Evolutionary conservation across 768 basidiomycete species (phyloP).

Genomic region (Boletus pseudo-olivaceus): DNA sequence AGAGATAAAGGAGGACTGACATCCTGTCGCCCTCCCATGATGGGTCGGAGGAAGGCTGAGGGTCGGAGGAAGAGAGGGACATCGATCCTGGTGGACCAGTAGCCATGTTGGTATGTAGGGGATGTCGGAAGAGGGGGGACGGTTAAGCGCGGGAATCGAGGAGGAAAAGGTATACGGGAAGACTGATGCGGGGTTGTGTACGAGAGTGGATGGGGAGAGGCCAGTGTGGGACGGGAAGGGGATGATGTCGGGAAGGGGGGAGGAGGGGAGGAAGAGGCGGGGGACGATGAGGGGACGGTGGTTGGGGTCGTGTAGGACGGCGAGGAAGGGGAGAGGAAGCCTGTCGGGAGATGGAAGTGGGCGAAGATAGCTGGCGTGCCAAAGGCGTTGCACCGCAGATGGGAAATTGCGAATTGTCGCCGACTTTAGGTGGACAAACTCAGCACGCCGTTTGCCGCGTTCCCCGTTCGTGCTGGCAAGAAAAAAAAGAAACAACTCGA

Average conservation of each 20-base stretch:
- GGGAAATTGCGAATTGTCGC: slow-evolving; percentile 29
- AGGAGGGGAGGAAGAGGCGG: not conserved
- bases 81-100: slow-evolving; percentile 26
- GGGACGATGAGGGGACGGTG: not conserved
- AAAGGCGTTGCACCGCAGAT: slow-evolving; percentile 34
- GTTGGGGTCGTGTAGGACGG: not conserved
- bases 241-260: not conserved
- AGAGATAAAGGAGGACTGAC: slow-evolving; percentile 39
- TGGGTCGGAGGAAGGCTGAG: slow-evolving; percentile 30
- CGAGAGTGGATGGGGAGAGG: not conserved
- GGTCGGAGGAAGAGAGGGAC: slow-evolving; percentile 12
- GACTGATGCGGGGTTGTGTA: not conserved
- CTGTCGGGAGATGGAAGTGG: slow-evolving; percentile 13
- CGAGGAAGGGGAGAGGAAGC: not conserved
- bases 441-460: slow-evolving; percentile 31
- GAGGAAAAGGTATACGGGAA: not conserved
- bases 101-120: slow-evolving; percentile 14
- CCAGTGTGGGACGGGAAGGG: not conserved
- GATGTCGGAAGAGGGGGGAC: not conserved
- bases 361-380: slow-evolving; percentile 28
- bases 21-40: slow-evolving; percentile 88
- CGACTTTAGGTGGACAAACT: slow-evolving; percentile 26
- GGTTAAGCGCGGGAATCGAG: slow-evolving; percentile 3
- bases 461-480: not conserved
- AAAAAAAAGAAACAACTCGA: not conserved